Conservation (phyloP, 2,329 filamentous ascomycete species). For the Sodiomyces alkalinus region DNA sequence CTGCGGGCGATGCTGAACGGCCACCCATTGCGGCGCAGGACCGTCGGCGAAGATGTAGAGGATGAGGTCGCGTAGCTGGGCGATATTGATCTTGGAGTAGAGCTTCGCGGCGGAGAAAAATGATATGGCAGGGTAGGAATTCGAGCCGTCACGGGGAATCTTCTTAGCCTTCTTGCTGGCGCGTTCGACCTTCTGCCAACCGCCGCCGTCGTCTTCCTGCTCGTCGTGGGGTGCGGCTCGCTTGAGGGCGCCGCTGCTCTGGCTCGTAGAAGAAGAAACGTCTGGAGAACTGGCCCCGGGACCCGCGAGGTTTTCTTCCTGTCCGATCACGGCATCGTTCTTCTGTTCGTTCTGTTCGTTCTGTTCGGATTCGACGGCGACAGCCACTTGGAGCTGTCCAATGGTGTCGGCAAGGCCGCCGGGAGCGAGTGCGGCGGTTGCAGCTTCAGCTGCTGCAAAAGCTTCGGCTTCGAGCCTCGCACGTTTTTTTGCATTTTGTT, state of each 20-base stretch:
- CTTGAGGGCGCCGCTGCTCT: constrained; percentile 28
- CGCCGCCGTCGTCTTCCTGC: constrained; percentile 19
- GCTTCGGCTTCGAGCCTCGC: constrained; percentile 5
- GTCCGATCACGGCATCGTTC: not conserved
- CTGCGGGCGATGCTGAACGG: constrained; percentile 44
- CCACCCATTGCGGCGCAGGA: constrained; percentile 48
- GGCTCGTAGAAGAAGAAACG: constrained; percentile 9
- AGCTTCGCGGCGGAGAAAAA: constrained; percentile 44
- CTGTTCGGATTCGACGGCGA: constrained; percentile 2
- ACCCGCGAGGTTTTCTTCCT: constrained; percentile 4
- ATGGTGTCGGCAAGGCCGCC: not conserved
- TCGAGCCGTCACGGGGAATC: constrained; percentile 36
- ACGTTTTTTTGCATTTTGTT: constrained; percentile 10
- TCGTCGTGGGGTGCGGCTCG: constrained; percentile 31
- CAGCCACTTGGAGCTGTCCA: not conserved
- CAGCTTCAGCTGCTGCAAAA: constrained; percentile 2
- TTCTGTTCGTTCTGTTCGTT: not conserved
- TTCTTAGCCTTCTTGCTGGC: constrained; percentile 46
- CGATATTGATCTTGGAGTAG: constrained; percentile 45
- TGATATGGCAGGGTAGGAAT: constrained; percentile 42
- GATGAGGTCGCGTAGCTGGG: constrained; percentile 46
- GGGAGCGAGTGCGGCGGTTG: constrained; percentile 1
- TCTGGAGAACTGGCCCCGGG: too few relatives aligned
- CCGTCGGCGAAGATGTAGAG: constrained; percentile 55
- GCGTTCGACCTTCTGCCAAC: constrained; percentile 41